Conservation (phyloP, 805 yeast species). For the Metschnikowia similis region DNA sequence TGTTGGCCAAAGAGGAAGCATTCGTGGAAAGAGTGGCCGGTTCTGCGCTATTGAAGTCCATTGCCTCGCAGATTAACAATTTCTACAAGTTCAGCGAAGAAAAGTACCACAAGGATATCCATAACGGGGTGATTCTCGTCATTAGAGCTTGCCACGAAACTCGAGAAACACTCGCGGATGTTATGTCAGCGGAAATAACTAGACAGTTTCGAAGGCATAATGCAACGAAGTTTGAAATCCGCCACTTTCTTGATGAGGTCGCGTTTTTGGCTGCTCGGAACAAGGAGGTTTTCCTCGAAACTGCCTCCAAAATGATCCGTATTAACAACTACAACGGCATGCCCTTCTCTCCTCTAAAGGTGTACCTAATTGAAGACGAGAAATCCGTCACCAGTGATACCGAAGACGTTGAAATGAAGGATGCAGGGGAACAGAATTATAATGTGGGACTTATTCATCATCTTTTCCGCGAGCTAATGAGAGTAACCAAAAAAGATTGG, state of each 20-base stretch:
- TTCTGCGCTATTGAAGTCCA: conserved; percentile 43
- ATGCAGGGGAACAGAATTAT: conserved; percentile 14
- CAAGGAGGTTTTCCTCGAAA: conserved; percentile 46
- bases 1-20: conserved; percentile 46
- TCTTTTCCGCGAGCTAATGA: conserved; percentile 63
- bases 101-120: conserved; percentile 6
- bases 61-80: conserved; percentile 41
- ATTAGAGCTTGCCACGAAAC: conserved; percentile 71
- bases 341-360: conserved; percentile 18
- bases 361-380: conserved; percentile 16
- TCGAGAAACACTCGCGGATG: conserved; percentile 41
- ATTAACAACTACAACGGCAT: conserved; percentile 42
- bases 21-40: conserved; percentile 39
- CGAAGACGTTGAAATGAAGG: conserved; percentile 29
- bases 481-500: conserved; percentile 37
- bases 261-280: conserved; percentile 45
- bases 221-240: conserved; percentile 22
- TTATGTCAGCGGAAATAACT: conserved; percentile 50
- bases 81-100: conserved; percentile 24
- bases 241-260: conserved; percentile 45
- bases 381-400: background rate
- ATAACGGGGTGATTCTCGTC: conserved; percentile 43
- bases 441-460: conserved; percentile 59
- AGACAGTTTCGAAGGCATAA: conserved; percentile 20
- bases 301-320: conserved; percentile 38